A percentile compares a stretch with the other conserved stretches of the same genome.
These are phyloP conservation scores for Backusella sp. DNA, from an alignment of 192 early-diverging fungal genomes.

Conservation along the genomic window DNA sequence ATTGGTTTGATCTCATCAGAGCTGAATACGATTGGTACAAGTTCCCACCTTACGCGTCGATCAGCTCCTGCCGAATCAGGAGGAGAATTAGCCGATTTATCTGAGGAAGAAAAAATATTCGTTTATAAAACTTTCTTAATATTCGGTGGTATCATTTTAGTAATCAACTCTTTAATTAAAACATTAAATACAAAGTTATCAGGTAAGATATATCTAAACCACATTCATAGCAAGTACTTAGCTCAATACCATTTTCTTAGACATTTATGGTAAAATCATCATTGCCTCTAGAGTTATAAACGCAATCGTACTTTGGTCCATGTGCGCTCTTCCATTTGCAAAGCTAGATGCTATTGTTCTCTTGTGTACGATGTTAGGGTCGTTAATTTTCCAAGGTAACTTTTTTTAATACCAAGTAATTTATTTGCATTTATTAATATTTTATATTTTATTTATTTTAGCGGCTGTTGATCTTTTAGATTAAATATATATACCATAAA, in stretches of 20 bases:
- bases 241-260: not conserved
- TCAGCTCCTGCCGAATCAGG: not conserved
- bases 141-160: slow-evolving; percentile 28
- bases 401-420: not conserved
- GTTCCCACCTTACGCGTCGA: not conserved
- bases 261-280: slow-evolving; percentile 36
- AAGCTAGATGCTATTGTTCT: slow-evolving; percentile 28
- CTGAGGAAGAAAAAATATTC: slow-evolving; percentile 31
- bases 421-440: not conserved
- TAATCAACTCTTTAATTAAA: slow-evolving; percentile 37
- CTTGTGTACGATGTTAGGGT: slow-evolving; percentile 27
- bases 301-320: slow-evolving; percentile 28
- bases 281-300: slow-evolving; percentile 28
- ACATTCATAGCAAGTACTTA: not conserved
- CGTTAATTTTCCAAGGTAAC: slow-evolving; percentile 31
- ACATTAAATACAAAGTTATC: slow-evolving; percentile 34
- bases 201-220: slow-evolving; percentile 15
- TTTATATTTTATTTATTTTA: slow-evolving; percentile 2
- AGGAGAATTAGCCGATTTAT: not conserved
- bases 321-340: slow-evolving; percentile 36
- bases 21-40: not conserved
- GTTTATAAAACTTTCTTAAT: slow-evolving; percentile 39
- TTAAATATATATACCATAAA: not conserved
- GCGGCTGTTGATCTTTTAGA: slow-evolving; percentile 14
- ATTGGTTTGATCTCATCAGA: not conserved